Evolutionary conservation across 306 rosid genomes (phyloP), one percentile per base, ranked within the genome.

Genomic region (Chamaecrista fasciculata): DNA sequence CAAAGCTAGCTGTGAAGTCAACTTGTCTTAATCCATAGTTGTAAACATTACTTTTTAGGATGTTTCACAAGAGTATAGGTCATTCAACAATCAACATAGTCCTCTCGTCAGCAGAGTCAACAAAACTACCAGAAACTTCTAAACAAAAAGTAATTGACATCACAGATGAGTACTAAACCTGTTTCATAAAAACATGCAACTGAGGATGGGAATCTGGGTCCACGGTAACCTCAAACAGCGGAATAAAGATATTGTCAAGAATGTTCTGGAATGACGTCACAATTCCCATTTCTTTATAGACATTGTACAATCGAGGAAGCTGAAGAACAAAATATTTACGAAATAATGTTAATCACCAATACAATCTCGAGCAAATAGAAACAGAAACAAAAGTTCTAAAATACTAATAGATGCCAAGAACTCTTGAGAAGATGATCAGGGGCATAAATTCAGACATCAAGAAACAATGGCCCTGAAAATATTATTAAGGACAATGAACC

Each of bases 191-290:
- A 77, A 89, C 84, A 76, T 89, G 96, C 81, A 89, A 72, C 78
- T 89, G 92, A 42, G 92, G 91, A 73, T 89, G 96, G 58, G 96
- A 86, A 83, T 89, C 90, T 24, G 96, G 96, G 81, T 86, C 81
- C 67, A 89, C 84, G 6, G 96, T 83, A 29, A 79, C 96, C 85
- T 89, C 96, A 75, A 89, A 89, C 15, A 89, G 81, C 16, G 96
- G 96, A 77, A 86, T 56, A 62, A 89, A 89, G 81, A 89, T 82
- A 66, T 89, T 89, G 74, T 89, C 96, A 57, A 89, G 92, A 71
- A 89, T 86, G 73, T 83, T 89, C 79, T 89, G 96, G 70, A 89
- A 89, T 40, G 96, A 89, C 18, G 96, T 86, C 48, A 89, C 96
- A 42, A 89, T 89, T 46, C 96, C 96, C 92, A 89, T 83, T 73